These are phyloP conservation scores for Ophiostoma triangulosporum DNA, from an alignment of 2,329 filamentous ascomycete species.

Conservation along the genomic window DNA sequence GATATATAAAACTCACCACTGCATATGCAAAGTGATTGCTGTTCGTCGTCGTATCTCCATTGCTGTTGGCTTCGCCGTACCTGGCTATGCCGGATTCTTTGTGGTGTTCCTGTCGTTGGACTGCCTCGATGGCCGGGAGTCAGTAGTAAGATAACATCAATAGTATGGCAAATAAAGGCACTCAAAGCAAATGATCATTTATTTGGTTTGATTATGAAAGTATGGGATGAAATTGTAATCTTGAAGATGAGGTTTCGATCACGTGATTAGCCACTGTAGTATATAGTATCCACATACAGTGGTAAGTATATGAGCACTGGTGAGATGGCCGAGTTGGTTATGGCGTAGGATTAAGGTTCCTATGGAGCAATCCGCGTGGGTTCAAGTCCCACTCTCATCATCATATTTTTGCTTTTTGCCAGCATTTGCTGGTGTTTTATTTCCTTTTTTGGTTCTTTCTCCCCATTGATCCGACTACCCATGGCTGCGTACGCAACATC, in stretches of 20 bases:
- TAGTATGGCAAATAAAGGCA: neutral
- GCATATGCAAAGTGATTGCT: too few relatives aligned
- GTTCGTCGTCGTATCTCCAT: too few relatives aligned
- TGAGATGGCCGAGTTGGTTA: conserved; percentile 19
- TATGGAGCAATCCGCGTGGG: conserved; percentile 23
- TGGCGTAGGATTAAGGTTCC: conserved; percentile 19
- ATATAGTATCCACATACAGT: neutral
- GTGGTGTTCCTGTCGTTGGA: neutral
- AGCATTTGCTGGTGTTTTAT: neutral
- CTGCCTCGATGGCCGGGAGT: neutral
- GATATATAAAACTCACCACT: too few relatives aligned
- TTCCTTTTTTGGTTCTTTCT: neutral
- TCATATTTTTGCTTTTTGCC: neutral
- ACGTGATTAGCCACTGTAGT: neutral
- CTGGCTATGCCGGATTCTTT: neutral
- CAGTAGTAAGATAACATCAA: neutral
- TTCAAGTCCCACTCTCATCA: conserved; percentile 28
- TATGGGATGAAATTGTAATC: too few relatives aligned
- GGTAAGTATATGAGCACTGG: neutral
- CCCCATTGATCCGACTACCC: neutral
- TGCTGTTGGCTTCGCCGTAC: too few relatives aligned
- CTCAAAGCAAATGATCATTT: neutral
- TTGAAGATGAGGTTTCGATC: neutral
- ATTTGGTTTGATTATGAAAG: too few relatives aligned
- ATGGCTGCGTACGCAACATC: neutral